Conservation (phyloP, 345 rosid genomes). For the Zanthoxylum bungeanum region DNA sequence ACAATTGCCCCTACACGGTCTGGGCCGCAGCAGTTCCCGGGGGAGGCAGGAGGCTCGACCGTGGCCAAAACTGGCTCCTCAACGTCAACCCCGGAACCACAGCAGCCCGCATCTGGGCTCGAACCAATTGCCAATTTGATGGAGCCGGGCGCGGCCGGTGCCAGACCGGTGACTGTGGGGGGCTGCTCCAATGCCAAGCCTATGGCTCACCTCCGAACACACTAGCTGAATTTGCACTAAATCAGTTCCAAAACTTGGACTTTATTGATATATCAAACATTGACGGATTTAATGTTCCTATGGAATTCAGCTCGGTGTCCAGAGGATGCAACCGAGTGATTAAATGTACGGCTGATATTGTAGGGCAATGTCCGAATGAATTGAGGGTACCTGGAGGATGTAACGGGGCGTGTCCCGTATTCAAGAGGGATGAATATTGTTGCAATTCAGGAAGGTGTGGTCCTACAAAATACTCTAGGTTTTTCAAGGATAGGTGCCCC, state of each 20-base stretch:
- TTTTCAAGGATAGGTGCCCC: conserved; percentile 8
- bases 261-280: conserved; percentile 32
- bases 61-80: conserved; percentile 3
- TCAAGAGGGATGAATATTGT: not conserved
- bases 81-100: not conserved
- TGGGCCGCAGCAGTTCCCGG: not conserved
- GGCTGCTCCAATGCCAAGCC: conserved; percentile 25
- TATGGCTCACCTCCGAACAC: conserved; percentile 33
- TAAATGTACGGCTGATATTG: not conserved
- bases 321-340: conserved; percentile 15
- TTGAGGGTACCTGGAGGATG: conserved; percentile 7
- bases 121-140: conserved; percentile 10
- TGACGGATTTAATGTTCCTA: conserved; percentile 37
- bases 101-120: not conserved
- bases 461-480: not conserved
- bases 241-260: conserved; percentile 19
- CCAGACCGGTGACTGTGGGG: conserved; percentile 21
- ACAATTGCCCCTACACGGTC: not conserved
- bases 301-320: conserved; percentile 32
- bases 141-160: conserved; percentile 14
- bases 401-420: not conserved
- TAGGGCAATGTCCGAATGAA: not conserved
- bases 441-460: not conserved
- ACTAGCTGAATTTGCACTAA: conserved; percentile 26
- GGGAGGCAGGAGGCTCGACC: conserved; percentile 1